Base-by-base conservation (phyloP, 2,329 filamentous ascomycete genomes). In the Alternaria consortialis region DNA sequence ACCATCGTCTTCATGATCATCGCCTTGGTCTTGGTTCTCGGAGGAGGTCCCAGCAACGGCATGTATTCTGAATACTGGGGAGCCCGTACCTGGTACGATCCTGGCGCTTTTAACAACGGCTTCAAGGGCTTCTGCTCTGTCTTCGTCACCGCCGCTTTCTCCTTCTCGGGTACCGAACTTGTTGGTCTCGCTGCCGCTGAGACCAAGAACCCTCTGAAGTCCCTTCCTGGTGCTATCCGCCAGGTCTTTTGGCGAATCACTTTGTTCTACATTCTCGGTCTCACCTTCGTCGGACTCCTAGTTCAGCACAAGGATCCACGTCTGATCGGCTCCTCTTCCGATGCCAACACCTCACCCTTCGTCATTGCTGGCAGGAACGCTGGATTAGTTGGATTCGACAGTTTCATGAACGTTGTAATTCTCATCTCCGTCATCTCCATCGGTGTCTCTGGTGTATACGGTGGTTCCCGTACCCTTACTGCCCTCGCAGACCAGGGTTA, bases 361-460 rank as follows among this genome's bases (percentile, higher is more conserved):
- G 89, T 91, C 60, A 86, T 91, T 65, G 86, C 86, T 25, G 87
- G 88, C 61, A 79, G 85, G 62, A 82, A 87, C 58, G 87, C 88
- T 7, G 86, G 87, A 44, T 86, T 92, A 43, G 72, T 76, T 2
- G 85, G 84, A 2, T 83, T 91, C 13, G 87, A 88, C 25, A 84
- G 83, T 25, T 85, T 91, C 64, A 88, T 91, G 82, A 91, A 91
- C 74, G 87, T 84, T 15, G 84, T 90, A 53, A 88, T 91, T 69
- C 82, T 88, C 47, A 83, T 88, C 40, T 85, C 86, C 5, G 87
- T 89, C 34, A 78, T 88, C 51, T 85, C 82, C 39, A 86, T 88
- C 46, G 87, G 85, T 68, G 87, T 87, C 67, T 87, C 85, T 1
- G 83, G 83, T 66, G 84, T 85, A 3, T 88, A 85, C 67, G 86